A percentile compares a stretch with the other conserved stretches of the same genome.
These are phyloP conservation scores for Tolypocladium tundrense DNA, from an alignment of 2,329 filamentous ascomycete genomes.

Conservation along the genomic window DNA sequence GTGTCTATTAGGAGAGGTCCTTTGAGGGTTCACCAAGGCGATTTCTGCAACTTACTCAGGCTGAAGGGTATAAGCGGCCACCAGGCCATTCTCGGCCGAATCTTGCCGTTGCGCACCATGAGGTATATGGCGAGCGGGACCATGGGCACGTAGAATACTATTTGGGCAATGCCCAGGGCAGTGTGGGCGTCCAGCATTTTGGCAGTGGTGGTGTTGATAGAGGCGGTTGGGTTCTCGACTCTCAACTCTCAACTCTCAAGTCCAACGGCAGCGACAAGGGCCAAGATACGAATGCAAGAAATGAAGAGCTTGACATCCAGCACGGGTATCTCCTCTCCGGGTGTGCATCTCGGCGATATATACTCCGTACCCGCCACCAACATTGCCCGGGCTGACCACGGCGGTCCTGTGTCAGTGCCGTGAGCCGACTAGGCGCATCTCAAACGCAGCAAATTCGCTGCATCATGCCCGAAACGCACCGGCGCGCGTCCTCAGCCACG, in stretches of 20 bases:
- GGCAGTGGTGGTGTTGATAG: background rate
- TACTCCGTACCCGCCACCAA: background rate
- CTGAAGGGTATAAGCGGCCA: conserved; percentile 14
- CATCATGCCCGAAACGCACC: background rate
- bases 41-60: conserved; percentile 6
- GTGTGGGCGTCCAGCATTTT: conserved; percentile 11
- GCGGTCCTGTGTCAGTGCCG: background rate
- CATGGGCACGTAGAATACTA: conserved; percentile 15
- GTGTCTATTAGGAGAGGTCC: background rate
- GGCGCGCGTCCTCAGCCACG: background rate
- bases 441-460: background rate
- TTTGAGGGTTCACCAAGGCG: too few relatives aligned
- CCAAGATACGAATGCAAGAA: background rate
- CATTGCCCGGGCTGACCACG: background rate
- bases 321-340: too few relatives aligned
- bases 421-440: conserved; percentile 1
- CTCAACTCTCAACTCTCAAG: background rate
- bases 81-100: conserved; percentile 16
- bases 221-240: background rate
- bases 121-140: conserved; percentile 12
- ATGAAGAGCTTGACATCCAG: too few relatives aligned
- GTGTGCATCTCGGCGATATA: background rate
- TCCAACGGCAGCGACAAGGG: background rate
- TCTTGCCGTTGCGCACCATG: conserved; percentile 14
- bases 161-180: conserved; percentile 14